Evolutionary conservation across 495 filamentous ascomycete species (phyloP).

Genomic region (Aspergillus haitiensis): DNA sequence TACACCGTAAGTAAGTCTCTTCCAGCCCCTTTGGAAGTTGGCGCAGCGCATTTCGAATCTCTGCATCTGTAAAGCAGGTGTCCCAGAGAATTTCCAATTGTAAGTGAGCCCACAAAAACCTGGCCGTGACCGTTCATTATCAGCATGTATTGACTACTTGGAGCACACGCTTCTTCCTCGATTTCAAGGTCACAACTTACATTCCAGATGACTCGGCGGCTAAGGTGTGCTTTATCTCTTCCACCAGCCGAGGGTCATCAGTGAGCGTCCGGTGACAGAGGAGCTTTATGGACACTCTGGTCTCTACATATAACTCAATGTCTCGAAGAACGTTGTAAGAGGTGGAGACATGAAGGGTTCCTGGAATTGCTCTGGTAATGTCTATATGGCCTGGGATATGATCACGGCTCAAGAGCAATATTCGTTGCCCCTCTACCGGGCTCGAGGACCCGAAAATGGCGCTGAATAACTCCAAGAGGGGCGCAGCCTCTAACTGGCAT

Average conservation of each 20-base stretch:
- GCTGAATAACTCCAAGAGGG: conserved; percentile 10
- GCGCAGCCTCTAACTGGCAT: conserved; percentile 8
- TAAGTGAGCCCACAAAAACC: conserved; percentile 35
- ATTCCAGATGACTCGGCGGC: conserved; percentile 24
- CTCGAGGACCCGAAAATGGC: conserved; percentile 1
- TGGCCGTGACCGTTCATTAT: not conserved
- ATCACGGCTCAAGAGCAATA: conserved; percentile 25
- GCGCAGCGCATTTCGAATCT: conserved; percentile 23
- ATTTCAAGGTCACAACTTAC: conserved; percentile 12
- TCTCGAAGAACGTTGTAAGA: conserved; percentile 25
- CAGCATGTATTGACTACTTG: not conserved
- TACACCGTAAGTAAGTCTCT: conserved; percentile 28
- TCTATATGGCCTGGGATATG: conserved; percentile 25
- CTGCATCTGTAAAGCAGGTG: conserved; percentile 27
- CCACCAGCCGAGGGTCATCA: conserved; percentile 18
- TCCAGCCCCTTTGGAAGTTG: conserved; percentile 29
- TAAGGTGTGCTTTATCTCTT: conserved; percentile 19
- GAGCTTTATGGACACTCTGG: conserved; percentile 24
- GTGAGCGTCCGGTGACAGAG: conserved; percentile 23
- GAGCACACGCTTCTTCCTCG: not conserved
- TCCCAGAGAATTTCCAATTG: conserved; percentile 36
- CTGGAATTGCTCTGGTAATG: conserved; percentile 20
- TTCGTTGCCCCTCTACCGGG: conserved; percentile 5
- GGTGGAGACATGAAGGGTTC: conserved; percentile 26
- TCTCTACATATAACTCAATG: conserved; percentile 27